Evolutionary conservation across 805 yeast species (phyloP), one percentile per base, ranked within the genome.

Genomic region (Lipomyces mesembrius): DNA sequence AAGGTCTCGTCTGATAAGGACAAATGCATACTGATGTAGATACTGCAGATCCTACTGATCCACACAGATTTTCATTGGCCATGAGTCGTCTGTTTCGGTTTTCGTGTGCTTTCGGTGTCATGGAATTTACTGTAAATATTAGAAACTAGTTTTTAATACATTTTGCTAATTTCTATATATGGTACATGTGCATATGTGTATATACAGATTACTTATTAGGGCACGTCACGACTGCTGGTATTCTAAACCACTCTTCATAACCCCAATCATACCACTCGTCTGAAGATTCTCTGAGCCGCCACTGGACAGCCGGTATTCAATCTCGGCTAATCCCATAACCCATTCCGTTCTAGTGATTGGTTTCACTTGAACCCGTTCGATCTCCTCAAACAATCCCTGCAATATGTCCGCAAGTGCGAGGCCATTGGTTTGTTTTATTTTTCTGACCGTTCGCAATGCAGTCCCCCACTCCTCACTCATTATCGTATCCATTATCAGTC

Each of bases 281-380:
- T 94, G 98, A 39, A 95, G 85, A 76, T 88, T 90, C 67, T 93
- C 97, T 75, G 88, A 90, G 1, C 98, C 98, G 9, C 99, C 99
- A 76, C 87, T 88, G 20, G 96, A 87, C 49, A 95, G 88, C 0
- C 96, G 89, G 77, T 93, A 94, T 79, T 95, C 99, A 29, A 95
- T 85, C 65, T 94, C 97, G 14, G 93, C 86, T 62, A 95, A 80
- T 1, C 92, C 92, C 69, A 84, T 83, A 64, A 92, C 80, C 5
- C 94, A 81, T 17, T 82, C 81, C 12, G 87, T 85, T 70, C 96
- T 82, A 1, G 95, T 87, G 35, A 77, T 77, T 0, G 85, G 82
- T 69, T 84, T 83, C 73, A 95, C 79, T 68, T 92, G 90, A 71
- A 88, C 87, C n/a, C 80, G 81, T 63, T 86, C 87, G 63, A 95